Evolutionary conservation across 257 asterid genomes (phyloP).

Genomic region (Perilla frutescens): DNA sequence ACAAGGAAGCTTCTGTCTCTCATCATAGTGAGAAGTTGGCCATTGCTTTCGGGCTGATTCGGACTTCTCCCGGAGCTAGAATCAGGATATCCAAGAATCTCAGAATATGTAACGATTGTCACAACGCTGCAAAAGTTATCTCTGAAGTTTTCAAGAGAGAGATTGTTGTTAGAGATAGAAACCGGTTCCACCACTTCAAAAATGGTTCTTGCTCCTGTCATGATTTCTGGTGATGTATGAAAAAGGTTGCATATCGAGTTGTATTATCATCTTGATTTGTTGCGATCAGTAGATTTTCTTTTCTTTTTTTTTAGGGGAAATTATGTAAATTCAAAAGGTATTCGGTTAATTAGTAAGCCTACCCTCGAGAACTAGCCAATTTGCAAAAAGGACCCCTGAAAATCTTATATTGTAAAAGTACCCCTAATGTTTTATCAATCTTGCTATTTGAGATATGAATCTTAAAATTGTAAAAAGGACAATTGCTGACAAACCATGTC

Average conservation of each 20-base stretch:
- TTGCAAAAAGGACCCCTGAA: too few species aligned
- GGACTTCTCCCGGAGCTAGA: constrained; percentile 40
- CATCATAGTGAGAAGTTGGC: constrained; percentile 70
- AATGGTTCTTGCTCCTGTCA: constrained; percentile 58
- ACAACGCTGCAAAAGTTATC: constrained; percentile 44
- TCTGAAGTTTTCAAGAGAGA: constrained; percentile 48
- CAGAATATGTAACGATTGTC: constrained; percentile 60
- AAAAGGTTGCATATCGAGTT: background rate
- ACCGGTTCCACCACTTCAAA: constrained; percentile 56
- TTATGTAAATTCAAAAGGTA: too few species aligned
- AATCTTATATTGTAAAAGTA: too few species aligned
- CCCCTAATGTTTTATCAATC: too few species aligned
- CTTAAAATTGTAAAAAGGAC: too few species aligned
- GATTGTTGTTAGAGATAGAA: constrained; percentile 55
- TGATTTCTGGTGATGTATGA: constrained; percentile 55
- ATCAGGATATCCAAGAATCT: constrained; percentile 53
- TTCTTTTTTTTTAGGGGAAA: too few species aligned
- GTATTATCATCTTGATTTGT: background rate
- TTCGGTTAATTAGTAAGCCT: too few species aligned
- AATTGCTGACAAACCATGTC: too few species aligned
- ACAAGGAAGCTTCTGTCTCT: constrained; percentile 46
- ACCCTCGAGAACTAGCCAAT: too few species aligned
- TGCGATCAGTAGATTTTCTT: background rate
- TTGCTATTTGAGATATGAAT: too few species aligned
- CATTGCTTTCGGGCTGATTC: constrained; percentile 52